Base-by-base conservation (phyloP, 2,329 filamentous ascomycete genomes). In the Phialocephala sp. region DNA sequence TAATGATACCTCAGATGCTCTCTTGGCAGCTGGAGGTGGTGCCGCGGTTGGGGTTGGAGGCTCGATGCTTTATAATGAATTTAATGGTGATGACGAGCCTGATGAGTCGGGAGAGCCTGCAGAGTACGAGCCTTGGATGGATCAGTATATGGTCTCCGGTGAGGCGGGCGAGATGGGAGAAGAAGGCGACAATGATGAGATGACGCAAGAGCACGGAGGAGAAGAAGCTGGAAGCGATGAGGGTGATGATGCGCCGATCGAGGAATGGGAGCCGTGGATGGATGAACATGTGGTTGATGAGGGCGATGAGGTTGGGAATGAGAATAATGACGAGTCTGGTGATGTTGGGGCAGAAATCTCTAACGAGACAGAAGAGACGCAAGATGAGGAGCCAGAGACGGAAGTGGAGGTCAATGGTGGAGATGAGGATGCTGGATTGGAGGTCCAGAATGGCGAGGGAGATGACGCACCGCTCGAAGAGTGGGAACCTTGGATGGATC, bases 51-150 rank as follows among this genome's bases (percentile, higher is more conserved):
- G 37, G 5, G 32, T 37, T 18, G 55, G 32, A 15, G 55, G 43
- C 20, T 47, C 43, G 18, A 47, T 47, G 43, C 43, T 47, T 22
- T 47, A 47, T 18, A 9, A 47, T 47, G 6, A 22, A 9, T 9
- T 47, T n/a, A 15, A 57, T 57, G 55, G 27, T n/a, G n/a, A 37
- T 57, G 55, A 41, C 15, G 37, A 57, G 27, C 3, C 9, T 37
- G 55, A 57, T 12, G 55, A 57, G n/a, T 9, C 55, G 22, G 32
- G 11, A 15, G 32, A 57, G n/a, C 24, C 55, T 37, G 32, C 15
- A 3, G 32, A 57, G 32, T 57, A 57, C 22, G 55, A 57, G 32
- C 55, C 55, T 20, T 57, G 55, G 55, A 57, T 57, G 55, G 55
- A 57, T 18, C 14, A 57, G 55, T 37, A 57, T 57, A 57, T 57